Conservation (phyloP, 768 basidiomycete species). For the Suillus variegatus region DNA sequence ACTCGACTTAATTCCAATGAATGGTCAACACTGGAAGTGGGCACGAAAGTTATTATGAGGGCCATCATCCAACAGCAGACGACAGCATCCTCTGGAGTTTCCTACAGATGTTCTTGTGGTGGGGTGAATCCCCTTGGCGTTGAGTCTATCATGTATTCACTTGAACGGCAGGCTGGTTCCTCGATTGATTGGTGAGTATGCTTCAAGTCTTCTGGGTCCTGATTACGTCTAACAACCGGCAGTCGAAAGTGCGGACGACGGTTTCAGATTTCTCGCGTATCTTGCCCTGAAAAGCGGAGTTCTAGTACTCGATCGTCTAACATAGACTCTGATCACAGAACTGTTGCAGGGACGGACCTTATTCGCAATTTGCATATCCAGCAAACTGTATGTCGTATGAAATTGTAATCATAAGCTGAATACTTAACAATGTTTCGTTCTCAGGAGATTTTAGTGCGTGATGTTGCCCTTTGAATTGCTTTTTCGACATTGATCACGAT, state of each 20-base stretch:
- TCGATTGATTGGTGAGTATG: slow-evolving; percentile 27
- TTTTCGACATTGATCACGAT: background rate
- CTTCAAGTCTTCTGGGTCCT: background rate
- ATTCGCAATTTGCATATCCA: background rate
- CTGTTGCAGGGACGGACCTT: background rate
- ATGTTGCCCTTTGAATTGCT: background rate
- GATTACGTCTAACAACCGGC: slow-evolving; percentile 9
- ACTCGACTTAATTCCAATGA: background rate
- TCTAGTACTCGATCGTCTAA: background rate
- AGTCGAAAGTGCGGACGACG: slow-evolving; percentile 26
- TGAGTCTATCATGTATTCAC: slow-evolving; percentile 14
- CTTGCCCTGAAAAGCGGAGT: background rate
- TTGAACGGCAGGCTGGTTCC: slow-evolving; percentile 21
- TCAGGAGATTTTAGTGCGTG: background rate
- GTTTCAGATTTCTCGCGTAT: slow-evolving; percentile 18
- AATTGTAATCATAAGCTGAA: background rate
- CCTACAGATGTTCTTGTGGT: slow-evolving; percentile 13
- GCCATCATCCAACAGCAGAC: background rate
- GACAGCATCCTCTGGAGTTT: background rate
- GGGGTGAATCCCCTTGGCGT: slow-evolving; percentile 19
- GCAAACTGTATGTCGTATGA: background rate
- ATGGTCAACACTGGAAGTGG: slow-evolving; percentile 16
- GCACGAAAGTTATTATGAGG: slow-evolving; percentile 29
- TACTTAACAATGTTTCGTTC: background rate
- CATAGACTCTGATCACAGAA: background rate